Base-by-base conservation (phyloP, 331 rosid species). In the Acacia concinna region DNA sequence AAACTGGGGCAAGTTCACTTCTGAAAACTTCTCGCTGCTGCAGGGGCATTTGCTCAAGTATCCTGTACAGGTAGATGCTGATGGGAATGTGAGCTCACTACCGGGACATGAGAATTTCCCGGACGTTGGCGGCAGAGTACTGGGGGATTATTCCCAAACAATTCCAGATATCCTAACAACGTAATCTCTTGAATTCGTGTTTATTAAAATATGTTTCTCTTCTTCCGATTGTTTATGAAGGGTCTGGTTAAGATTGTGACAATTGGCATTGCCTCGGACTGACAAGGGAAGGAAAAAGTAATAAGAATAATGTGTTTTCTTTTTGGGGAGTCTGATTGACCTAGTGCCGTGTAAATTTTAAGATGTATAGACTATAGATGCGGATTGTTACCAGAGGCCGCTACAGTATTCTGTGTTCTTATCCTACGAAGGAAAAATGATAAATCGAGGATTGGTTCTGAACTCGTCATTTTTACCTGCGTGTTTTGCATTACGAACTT, bases 31-130 rank as follows among this genome's bases (percentile, higher is more conserved):
- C 75, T 71, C 81, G 47, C 56, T 4, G 15, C 71, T 91, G 79
- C 96, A 79, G 73, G 98, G 98, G 41, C 98, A 93, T 86, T 89
- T 96, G 73, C 89, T 96, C 8, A 87, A 81, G 89, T 96, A 96
- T 85, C 99, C 99, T 15, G 21, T 93, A 62, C 59, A 47, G 21
- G 88, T 96, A 37, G 89, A 87, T 60, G 70, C 27, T 4, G 79
- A 89, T 76, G 99, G 99, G 52, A 82, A 32, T 65, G 73, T 96
- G 13, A 60, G 81, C 13, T 80, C 93, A 56, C 66, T 89, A 21
- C 85, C 87, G 0, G 93, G 80, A 1, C 37, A 84, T 51, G 98
- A 93, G 74, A 86, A 66, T 74, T 96, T 96, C 87, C 98, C 88
- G 13, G 98, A 96, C 52, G 86, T 92, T 28, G 98, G 98, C 3